phyloP scores from a whole-genome alignment of 768 basidiomycete species.

The Rossbeevera mucosa region DNA sequence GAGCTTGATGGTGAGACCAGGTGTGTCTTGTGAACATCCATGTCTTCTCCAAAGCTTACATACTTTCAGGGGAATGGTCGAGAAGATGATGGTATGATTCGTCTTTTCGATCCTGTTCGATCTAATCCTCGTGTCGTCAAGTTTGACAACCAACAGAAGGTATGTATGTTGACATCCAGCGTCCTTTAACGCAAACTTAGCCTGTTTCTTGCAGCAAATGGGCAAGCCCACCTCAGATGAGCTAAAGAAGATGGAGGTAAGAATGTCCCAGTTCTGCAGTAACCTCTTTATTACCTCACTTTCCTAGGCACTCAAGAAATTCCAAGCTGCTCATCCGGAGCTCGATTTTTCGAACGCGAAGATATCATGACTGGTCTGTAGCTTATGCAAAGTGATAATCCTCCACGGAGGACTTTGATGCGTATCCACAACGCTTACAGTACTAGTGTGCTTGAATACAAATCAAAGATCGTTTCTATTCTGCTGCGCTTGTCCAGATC shows the following conservation, averaged over 20 bases:
- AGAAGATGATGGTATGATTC: conserved; percentile 98
- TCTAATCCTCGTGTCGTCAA: conserved; percentile 20
- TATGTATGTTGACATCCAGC: conserved; percentile 15
- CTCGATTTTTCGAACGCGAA: conserved; percentile 92
- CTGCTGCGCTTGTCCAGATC: conserved; percentile 23
- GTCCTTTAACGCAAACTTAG: background rate
- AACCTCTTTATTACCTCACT: background rate
- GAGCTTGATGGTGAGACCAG: conserved; percentile 95
- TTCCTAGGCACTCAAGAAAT: conserved; percentile 73
- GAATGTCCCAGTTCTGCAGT: conserved; percentile 5
- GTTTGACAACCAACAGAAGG: conserved; percentile 45
- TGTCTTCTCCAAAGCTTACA: conserved; percentile 8
- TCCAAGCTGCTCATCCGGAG: conserved; percentile 88
- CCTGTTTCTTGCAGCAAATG: conserved; percentile 59
- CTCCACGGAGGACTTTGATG: background rate
- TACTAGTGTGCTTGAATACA: background rate
- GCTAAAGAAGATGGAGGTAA: conserved; percentile 84
- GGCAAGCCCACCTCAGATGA: conserved; percentile 96
- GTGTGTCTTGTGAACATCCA: conserved; percentile 35
- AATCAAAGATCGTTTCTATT: conserved; percentile 14
- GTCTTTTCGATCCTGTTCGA: conserved; percentile 24
- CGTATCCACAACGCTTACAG: background rate
- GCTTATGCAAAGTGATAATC: background rate
- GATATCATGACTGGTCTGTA: conserved; percentile 50
- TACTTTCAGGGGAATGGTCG: conserved; percentile 81